A percentile compares a stretch with the other conserved stretches of the same genome.
Evolutionary conservation across 208 protist genomes (phyloP).

Genomic region (Acanthamoeba lenticulata): DNA sequence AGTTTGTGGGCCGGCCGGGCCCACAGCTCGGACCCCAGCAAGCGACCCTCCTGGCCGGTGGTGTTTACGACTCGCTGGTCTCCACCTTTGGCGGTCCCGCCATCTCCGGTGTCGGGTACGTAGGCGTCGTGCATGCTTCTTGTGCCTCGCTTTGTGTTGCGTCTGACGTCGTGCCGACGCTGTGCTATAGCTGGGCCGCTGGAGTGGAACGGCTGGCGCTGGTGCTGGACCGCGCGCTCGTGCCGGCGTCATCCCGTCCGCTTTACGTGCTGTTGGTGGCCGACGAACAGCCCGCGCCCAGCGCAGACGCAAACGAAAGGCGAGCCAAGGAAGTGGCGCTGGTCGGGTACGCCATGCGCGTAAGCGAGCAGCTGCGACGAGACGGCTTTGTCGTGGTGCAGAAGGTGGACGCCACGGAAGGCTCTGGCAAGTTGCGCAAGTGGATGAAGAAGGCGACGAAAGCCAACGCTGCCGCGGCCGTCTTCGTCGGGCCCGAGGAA

Average conservation of each 20-base stretch:
- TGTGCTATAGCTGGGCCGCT: conserved; percentile 72
- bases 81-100: conserved; percentile 1
- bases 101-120: conserved; percentile 56
- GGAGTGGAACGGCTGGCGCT: conserved; percentile 76
- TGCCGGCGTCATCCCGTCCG: not conserved
- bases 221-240: conserved; percentile 1
- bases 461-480: conserved; percentile 24
- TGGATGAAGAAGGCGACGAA: conserved; percentile 68
- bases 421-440: conserved; percentile 54
- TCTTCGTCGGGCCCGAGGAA: conserved; percentile 73
- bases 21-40: not conserved
- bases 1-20: conserved; percentile 56
- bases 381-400: conserved; percentile 29
- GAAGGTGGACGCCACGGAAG: not conserved
- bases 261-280: not conserved
- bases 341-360: conserved; percentile 12
- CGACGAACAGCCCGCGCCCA: not conserved
- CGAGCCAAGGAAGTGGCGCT: conserved; percentile 13
- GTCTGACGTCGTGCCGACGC: not conserved
- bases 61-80: conserved; percentile 50
- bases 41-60: conserved; percentile 6
- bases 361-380: conserved; percentile 22
- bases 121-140: not conserved
- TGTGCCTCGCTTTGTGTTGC: not conserved
- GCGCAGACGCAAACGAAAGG: not conserved